These are phyloP conservation scores for Apiotrichum akiyoshidainum DNA, from an alignment of 1,284 basidiomycete genomes.

Conservation along the genomic window DNA sequence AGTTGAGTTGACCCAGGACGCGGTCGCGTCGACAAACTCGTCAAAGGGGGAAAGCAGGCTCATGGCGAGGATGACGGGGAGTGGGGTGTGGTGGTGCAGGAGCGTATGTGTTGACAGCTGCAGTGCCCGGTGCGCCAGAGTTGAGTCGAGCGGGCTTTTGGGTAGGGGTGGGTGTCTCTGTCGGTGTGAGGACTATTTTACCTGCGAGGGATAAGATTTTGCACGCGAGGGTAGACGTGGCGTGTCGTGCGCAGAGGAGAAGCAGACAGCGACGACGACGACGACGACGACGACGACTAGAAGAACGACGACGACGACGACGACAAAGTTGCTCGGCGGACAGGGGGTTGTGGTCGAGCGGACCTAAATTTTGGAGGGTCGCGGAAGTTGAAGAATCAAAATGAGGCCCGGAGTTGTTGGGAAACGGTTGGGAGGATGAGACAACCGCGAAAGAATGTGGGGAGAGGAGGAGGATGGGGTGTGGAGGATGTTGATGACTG, in stretches of 20 bases:
- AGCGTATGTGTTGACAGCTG: too few relatives aligned
- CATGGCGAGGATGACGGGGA: conserved; percentile 3
- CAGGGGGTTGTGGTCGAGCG: not conserved
- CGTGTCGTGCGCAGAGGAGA: too few relatives aligned
- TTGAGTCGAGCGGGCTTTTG: too few relatives aligned
- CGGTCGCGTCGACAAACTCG: conserved; percentile 9
- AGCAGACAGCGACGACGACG: too few relatives aligned
- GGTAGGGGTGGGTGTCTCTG: not conserved
- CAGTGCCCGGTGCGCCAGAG: not conserved
- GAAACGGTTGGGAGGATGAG: not conserved
- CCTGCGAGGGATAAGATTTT: too few relatives aligned
- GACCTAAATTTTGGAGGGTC: conserved; percentile 2
- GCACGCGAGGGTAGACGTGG: too few relatives aligned
- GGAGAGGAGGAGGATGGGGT: not conserved
- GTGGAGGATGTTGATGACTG: not conserved
- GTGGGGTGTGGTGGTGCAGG: not conserved
- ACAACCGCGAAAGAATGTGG: not conserved
- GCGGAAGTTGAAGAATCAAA: not conserved
- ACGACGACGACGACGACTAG: not conserved
- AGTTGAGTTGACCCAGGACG: conserved; percentile 10
- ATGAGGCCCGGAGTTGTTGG: not conserved
- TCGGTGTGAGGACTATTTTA: too few relatives aligned
- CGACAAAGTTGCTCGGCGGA: not conserved
- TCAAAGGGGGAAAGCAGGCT: conserved; percentile 14
- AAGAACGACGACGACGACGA: not conserved